Conservation (phyloP, 2,329 filamentous ascomycete genomes). For the Arachnopeziza araneosa region DNA sequence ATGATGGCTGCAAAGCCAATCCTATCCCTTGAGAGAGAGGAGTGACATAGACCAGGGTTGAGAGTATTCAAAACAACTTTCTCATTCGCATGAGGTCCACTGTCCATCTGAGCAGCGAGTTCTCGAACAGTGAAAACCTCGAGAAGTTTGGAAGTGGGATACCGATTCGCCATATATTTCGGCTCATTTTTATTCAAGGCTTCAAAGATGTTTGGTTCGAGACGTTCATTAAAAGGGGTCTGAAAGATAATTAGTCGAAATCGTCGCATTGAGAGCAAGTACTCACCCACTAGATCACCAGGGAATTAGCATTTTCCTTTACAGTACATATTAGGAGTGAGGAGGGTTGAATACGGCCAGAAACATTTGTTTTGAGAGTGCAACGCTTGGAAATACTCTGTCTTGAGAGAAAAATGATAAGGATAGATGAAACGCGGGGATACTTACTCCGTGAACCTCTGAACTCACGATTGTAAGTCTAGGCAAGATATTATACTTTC, state of each 20-base stretch:
- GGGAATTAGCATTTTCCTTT: too few species aligned
- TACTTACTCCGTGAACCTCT: slow-evolving; percentile 28
- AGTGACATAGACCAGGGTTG: slow-evolving; percentile 38
- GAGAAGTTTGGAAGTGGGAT: slow-evolving; percentile 43
- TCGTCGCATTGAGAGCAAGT: slow-evolving; percentile 20
- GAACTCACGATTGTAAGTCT: slow-evolving; percentile 29
- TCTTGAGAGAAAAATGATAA: too few species aligned
- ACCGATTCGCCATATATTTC: slow-evolving; percentile 20
- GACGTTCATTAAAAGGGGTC: slow-evolving; percentile 13
- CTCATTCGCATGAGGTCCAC: background rate
- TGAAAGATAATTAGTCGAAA: background rate
- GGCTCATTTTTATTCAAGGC: slow-evolving; percentile 8
- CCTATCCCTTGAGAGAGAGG: slow-evolving; percentile 32
- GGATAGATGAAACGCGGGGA: too few species aligned
- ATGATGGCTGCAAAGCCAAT: slow-evolving; percentile 6
- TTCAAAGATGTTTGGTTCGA: slow-evolving; percentile 20
- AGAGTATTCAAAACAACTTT: slow-evolving; percentile 12
- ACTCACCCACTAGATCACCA: slow-evolving; percentile 15
- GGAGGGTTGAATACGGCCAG: too few species aligned
- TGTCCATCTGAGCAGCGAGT: slow-evolving; percentile 30
- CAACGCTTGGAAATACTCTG: too few species aligned
- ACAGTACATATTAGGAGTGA: too few species aligned
- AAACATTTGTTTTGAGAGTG: too few species aligned
- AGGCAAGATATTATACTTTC: slow-evolving; percentile 17
- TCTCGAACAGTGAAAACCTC: slow-evolving; percentile 40